Evolutionary conservation across 345 rosid species (phyloP).

Genomic region (Hypericum androsaemum): DNA sequence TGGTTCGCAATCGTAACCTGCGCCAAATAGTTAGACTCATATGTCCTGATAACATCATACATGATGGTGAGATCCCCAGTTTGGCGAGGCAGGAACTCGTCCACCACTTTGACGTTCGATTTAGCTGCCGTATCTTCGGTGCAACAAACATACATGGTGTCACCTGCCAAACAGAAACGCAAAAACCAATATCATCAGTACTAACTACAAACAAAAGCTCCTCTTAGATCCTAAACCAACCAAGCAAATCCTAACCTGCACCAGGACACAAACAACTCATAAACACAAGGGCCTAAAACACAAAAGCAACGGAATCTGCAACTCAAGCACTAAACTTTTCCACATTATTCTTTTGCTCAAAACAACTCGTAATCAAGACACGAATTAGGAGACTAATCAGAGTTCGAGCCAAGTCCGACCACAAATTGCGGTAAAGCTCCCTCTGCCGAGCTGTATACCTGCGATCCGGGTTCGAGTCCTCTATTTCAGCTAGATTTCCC

Average conservation of each 20-base stretch:
- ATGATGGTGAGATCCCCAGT: slow-evolving; percentile 82
- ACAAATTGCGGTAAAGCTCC: no score
- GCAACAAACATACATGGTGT: slow-evolving; percentile 66
- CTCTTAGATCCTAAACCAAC: no score
- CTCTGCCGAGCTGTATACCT: no score
- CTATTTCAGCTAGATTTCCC: no score
- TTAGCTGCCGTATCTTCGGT: slow-evolving; percentile 36
- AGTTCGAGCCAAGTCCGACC: no score
- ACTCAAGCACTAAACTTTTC: no score
- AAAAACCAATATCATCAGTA: neutral
- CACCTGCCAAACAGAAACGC: slow-evolving; percentile 28
- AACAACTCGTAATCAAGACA: no score
- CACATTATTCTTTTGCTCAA: no score
- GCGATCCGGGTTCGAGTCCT: no score
- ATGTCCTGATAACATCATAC: slow-evolving; percentile 83
- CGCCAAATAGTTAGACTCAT: slow-evolving; percentile 68
- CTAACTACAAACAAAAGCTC: slow-evolving; percentile 2
- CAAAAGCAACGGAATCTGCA: no score
- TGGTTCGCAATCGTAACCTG: slow-evolving; percentile 73
- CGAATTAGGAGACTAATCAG: no score
- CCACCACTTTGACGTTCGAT: slow-evolving; percentile 49
- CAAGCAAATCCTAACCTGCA: neutral
- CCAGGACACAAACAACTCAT: neutral
- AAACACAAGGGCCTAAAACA: no score
- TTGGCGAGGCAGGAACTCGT: slow-evolving; percentile 62